Base-by-base conservation (phyloP, 202 grass and related monocot species). In the Zoysia matrella region DNA sequence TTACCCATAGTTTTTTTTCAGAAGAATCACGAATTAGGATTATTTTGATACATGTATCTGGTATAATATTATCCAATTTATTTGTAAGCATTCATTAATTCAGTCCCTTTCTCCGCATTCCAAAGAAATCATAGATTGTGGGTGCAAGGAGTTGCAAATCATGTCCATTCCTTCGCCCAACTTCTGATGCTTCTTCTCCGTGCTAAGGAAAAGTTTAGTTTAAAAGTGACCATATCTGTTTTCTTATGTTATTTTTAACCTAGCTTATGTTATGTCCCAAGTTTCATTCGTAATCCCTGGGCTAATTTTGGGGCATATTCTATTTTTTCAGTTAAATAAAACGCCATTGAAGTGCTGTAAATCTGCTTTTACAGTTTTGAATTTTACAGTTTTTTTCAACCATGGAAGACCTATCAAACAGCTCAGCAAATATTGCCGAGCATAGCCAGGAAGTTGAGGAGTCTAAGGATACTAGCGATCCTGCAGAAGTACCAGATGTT, bases 391-490 rank as follows among this genome's bases (percentile, higher is more conserved):
- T 71, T 58, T 54, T 2, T 79, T 77, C 47, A 79, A 83, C 45
- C 70, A 92, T 92, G 90, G 84, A 89, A 69, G 66, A 73, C 55
- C 76, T 63, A 60, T 55, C 75, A 43, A 86, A 86, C 66, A 76
- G 36, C 18, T 65, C 72, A 41, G 71, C 7, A 58, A 15, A 60
- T 84, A n/a, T 68, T 74, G 76, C 54, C 4, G 80, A 84, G 72
- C 53, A 86, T 46, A 84, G 68, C 50, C 71, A 73, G 54, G 83
- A 77, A 55, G 83, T 83, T 48, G 71, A 75, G 47, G 60, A n/a
- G 44, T 68, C 82, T 63, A 10, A 39, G 9, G 83, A 72, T 79
- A 43, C 78, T 49, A 30, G 41, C 60, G 70, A 63, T 15, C 83
- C 82, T 67, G 73, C 80, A 83, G 65, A 49, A 84, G 82, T 48